Evolutionary conservation across 495 filamentous ascomycete genomes (phyloP), one percentile per base, ranked within the genome.

Genomic region (Ramalina intermedia): DNA sequence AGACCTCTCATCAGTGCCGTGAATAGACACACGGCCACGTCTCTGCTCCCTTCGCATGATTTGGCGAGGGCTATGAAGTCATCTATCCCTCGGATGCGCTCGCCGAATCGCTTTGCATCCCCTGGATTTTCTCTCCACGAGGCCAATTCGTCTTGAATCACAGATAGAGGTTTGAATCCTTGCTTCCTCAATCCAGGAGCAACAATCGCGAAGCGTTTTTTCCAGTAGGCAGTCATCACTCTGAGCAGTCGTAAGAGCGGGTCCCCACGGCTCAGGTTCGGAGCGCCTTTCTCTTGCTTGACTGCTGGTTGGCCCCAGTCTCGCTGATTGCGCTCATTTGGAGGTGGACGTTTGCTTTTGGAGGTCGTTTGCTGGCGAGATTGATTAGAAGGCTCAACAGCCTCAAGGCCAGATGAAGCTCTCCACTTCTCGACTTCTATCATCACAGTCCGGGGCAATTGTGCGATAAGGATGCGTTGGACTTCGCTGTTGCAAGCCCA

Each of bases 21-120:
- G 53, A 99, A 96, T 0, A 99, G 75, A 61, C 95, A 87, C 2
- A 83, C 82, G 5, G 87, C 89, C 16, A 91, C 72, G 61, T 96
- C 91, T 42, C 88, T 75, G 54, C 86, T 94, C 0, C 91, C 93
- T 42, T 78, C 69, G 63, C 85, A 87, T 43, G 72, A 65, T 51
- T 75, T 77, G 2, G 91, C 90, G 18, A 70, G 63, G 17, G 73
- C 64, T 41, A 79, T 75, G 47, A 95, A 89, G 13, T 79, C 77
- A 1, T 80, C 70, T 1, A 87, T 40, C 50, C 68, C 63, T 17
- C 65, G 61, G 6, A 96, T 75, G 18, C 77, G 69, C 67, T 96
- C 91, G 1, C 88, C 89, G 59, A 87, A 82, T 11, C 55, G 61
- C 46, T 76, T 72, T 6, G 69, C 65, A 50, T 88, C 71, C 51